Conservation (phyloP, 2,329 filamentous ascomycete genomes). For the Penicillium vulpinum region DNA sequence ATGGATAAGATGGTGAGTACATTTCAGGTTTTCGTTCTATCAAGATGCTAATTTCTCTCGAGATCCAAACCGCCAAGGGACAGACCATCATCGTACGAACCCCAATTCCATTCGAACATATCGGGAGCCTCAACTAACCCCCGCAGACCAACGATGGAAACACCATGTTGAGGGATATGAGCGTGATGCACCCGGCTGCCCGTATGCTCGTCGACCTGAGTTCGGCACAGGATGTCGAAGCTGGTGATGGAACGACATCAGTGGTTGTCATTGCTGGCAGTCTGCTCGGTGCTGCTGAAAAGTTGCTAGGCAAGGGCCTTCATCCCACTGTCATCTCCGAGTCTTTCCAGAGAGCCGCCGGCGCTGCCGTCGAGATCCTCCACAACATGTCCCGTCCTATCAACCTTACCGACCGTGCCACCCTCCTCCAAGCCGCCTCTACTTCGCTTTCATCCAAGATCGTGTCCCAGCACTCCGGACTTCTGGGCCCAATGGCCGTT, state of each 20-base stretch:
- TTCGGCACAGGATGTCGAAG: constrained; percentile 96
- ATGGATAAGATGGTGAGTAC: constrained; percentile 88
- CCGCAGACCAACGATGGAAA: constrained; percentile 89
- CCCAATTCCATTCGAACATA: constrained; percentile 12
- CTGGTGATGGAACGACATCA: constrained; percentile 95
- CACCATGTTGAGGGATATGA: constrained; percentile 99
- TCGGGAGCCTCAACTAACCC: constrained; percentile 30
- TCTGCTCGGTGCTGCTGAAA: constrained; percentile 88
- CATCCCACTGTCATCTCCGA: constrained; percentile 98
- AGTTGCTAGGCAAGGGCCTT: constrained; percentile 84
- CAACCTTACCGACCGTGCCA: constrained; percentile 79
- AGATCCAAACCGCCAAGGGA: constrained; percentile 91
- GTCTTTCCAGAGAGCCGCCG: constrained; percentile 91
- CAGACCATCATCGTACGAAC: constrained; percentile 79
- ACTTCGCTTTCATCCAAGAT: constrained; percentile 98
- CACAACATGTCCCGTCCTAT: constrained; percentile 96
- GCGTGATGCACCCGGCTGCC: constrained; percentile 97
- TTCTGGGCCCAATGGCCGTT: constrained; percentile 96
- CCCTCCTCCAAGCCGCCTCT: constrained; percentile 92
- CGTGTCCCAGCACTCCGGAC: constrained; percentile 92
- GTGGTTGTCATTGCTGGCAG: constrained; percentile 98
- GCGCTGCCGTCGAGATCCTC: constrained; percentile 82
- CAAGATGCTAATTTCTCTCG: constrained; percentile 26
- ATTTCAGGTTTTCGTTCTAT: neutral
- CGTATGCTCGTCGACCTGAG: constrained; percentile 99